Conservation (phyloP, 1,284 basidiomycete genomes). For the Fomes fomentarius region DNA sequence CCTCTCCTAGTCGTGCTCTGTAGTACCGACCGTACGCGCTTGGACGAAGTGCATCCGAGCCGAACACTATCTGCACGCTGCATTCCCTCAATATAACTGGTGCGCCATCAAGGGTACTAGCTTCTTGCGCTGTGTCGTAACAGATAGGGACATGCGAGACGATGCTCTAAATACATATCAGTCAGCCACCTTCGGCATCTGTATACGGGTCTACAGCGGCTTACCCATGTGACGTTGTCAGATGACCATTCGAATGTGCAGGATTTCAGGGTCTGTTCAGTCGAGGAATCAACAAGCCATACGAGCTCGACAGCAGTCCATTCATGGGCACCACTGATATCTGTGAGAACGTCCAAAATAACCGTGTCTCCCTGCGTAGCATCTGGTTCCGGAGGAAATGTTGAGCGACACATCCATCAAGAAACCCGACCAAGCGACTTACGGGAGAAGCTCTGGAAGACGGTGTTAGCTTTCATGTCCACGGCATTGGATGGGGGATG, state of each 20-base stretch:
- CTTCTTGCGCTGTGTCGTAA: slow-evolving; percentile 16
- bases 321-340: slow-evolving; percentile 24
- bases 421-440: slow-evolving; percentile 21
- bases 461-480: slow-evolving; percentile 50
- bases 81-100: slow-evolving; percentile 35
- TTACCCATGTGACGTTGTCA: slow-evolving; percentile 48
- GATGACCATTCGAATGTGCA: slow-evolving; percentile 42
- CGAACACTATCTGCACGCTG: slow-evolving; percentile 30
- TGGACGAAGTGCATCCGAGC: slow-evolving; percentile 26
- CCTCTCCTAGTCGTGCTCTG: slow-evolving; percentile 35
- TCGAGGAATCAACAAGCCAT: slow-evolving; percentile 47
- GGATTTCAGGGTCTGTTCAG: slow-evolving; percentile 40
- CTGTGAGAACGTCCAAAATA: slow-evolving; percentile 44
- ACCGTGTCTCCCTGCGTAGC: slow-evolving; percentile 50
- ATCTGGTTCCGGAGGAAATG: slow-evolving; percentile 21
- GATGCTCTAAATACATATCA: slow-evolving; percentile 15
- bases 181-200: slow-evolving; percentile 5
- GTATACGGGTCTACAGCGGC: slow-evolving; percentile 19
- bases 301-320: slow-evolving; percentile 41
- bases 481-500: slow-evolving; percentile 59
- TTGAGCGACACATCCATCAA: neutral
- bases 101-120: slow-evolving; percentile 8
- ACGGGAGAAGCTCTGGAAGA: slow-evolving; percentile 54
- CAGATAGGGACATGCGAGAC: slow-evolving; percentile 21
- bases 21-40: slow-evolving; percentile 36